Percentiles rank a stretch among this genome's conserved stretches.
Evolutionary conservation across 768 basidiomycete species (phyloP).

Genomic region (Imleria badia): DNA sequence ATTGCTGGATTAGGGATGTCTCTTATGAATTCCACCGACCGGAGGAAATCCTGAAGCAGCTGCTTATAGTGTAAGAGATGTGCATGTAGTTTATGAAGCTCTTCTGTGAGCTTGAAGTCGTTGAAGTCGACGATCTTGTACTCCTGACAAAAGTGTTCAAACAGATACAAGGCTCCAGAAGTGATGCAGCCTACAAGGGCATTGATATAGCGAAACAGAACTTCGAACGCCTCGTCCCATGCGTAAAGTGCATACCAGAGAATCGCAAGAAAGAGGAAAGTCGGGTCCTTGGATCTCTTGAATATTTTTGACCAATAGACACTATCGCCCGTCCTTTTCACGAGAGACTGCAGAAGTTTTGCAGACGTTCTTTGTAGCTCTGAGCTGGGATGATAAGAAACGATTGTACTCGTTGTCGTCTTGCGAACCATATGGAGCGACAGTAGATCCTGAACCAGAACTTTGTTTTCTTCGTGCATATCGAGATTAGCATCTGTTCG

Average conservation of each 20-base stretch:
- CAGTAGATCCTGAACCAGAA: slow-evolving; percentile 34
- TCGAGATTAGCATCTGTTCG: not conserved
- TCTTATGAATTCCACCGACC: slow-evolving; percentile 48
- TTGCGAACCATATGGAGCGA: slow-evolving; percentile 40
- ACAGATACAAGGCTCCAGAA: not conserved
- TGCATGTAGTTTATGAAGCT: slow-evolving; percentile 55
- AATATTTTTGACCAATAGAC: slow-evolving; percentile 39
- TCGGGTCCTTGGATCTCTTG: slow-evolving; percentile 28
- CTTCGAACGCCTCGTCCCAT: slow-evolving; percentile 60
- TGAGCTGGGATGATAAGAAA: slow-evolving; percentile 33
- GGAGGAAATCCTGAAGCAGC: slow-evolving; percentile 53
- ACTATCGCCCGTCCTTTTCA: slow-evolving; percentile 28
- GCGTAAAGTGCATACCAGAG: slow-evolving; percentile 62
- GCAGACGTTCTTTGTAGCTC: slow-evolving; percentile 23
- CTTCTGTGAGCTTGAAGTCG: slow-evolving; percentile 48
- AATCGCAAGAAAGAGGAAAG: slow-evolving; percentile 37
- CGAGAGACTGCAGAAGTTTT: slow-evolving; percentile 25
- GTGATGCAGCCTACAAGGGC: slow-evolving; percentile 37
- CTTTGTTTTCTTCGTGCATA: slow-evolving; percentile 10
- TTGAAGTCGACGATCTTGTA: slow-evolving; percentile 39
- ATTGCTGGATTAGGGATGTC: slow-evolving; percentile 52
- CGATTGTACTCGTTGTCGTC: slow-evolving; percentile 33
- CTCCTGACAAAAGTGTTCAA: slow-evolving; percentile 39
- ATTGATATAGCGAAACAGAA: slow-evolving; percentile 49
- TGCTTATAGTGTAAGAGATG: slow-evolving; percentile 54